Evolutionary conservation across 148 eudicot genomes (phyloP).

Genomic region (Heliamphora exappendiculata): DNA sequence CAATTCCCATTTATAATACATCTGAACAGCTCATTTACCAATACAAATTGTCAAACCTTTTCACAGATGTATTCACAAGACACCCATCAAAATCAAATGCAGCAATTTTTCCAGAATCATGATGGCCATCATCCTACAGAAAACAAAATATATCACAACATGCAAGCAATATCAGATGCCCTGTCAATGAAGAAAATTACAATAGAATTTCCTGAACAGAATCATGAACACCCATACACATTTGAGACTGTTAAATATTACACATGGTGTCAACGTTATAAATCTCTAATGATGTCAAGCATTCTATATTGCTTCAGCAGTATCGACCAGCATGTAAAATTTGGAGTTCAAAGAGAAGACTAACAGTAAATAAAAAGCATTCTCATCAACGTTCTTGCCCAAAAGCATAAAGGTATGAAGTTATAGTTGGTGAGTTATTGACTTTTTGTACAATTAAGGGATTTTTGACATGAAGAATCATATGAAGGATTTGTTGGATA

Average conservation of each 20-base stretch:
- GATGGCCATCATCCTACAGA: slow-evolving; percentile 71
- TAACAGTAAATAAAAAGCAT: background rate
- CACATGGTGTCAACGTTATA: background rate
- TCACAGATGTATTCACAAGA: slow-evolving; percentile 74
- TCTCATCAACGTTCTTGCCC: background rate
- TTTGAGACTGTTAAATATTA: too few species aligned
- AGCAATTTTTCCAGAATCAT: slow-evolving; percentile 73
- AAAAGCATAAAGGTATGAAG: background rate
- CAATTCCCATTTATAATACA: background rate
- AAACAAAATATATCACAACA: background rate
- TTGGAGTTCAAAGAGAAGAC: background rate
- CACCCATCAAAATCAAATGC: slow-evolving; percentile 99
- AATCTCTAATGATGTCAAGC: background rate
- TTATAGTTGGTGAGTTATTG: background rate
- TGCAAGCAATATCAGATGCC: background rate
- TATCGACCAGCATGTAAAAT: background rate
- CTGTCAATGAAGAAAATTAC: background rate
- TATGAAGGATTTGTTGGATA: background rate
- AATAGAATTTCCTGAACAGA: background rate
- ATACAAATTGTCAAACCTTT: slow-evolving; percentile 30
- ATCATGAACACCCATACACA: background rate
- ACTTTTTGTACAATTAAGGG: background rate
- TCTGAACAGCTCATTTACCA: background rate
- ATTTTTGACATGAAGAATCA: background rate
- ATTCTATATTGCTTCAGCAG: background rate